Evolutionary conservation across 352 stramenopile genomes (phyloP).

Genomic region (Phytophthora crassamura): DNA sequence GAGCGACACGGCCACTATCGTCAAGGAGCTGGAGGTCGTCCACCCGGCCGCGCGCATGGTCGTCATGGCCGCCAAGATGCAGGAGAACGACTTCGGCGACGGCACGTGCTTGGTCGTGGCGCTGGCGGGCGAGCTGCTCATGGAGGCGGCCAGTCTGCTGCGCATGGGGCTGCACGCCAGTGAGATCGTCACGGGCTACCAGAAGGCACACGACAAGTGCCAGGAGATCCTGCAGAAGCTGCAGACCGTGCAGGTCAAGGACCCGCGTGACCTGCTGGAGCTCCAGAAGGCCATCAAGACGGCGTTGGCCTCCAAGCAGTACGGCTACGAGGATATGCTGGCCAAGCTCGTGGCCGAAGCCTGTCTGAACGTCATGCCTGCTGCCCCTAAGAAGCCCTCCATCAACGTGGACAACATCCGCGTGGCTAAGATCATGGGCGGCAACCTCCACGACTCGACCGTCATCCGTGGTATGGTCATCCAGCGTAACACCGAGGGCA

Average conservation of each 20-base stretch:
- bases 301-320: slow-evolving; percentile 98
- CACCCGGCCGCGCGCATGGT: slow-evolving; percentile 99
- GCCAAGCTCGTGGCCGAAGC: slow-evolving; percentile 95
- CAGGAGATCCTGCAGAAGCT: slow-evolving; percentile 93
- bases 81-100: slow-evolving; percentile 97
- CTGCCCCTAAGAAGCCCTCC: slow-evolving; percentile 79
- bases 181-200: slow-evolving; percentile 98
- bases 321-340: slow-evolving; percentile 96
- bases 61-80: slow-evolving; percentile 97
- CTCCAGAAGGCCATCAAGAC: slow-evolving; percentile 93
- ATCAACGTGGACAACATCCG: slow-evolving; percentile 99
- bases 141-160: slow-evolving; percentile 96
- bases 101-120: slow-evolving; percentile 97
- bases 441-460: slow-evolving; percentile 94
- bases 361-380: slow-evolving; percentile 94
- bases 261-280: slow-evolving; percentile 87
- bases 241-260: slow-evolving; percentile 71
- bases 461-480: slow-evolving; percentile 99
- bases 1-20: slow-evolving; percentile 98
- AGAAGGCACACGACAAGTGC: slow-evolving; percentile 94
- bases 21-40: slow-evolving; percentile 98
- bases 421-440: slow-evolving; percentile 98
- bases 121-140: slow-evolving; percentile 97
- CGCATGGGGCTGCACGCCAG: slow-evolving; percentile 97
- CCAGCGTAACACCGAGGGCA: slow-evolving; percentile 93